Base-by-base conservation (phyloP, 1,284 basidiomycete genomes). In the Malassezia japonica region DNA sequence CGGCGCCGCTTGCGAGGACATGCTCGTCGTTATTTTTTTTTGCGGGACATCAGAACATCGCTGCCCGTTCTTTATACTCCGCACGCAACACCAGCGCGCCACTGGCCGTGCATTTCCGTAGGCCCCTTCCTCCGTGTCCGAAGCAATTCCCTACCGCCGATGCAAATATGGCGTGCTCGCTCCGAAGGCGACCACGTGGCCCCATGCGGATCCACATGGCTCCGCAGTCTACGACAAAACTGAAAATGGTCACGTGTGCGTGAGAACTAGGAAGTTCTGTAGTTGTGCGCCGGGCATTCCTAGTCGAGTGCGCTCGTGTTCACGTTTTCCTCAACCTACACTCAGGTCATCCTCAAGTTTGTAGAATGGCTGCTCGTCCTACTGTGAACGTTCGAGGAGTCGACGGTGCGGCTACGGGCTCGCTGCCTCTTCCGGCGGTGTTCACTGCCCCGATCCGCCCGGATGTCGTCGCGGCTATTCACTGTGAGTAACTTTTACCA, bases 371-470 rank as follows among this genome's bases (percentile, higher is more conserved):
- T 34, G 47, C 56, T 45, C 52, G 48, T 48, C 50, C 54, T 44
- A 56, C 70, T 61, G 68, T 72, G 45, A 69, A 67, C 64, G 67
- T 72, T 48, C 68, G 70, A 54, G 68, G 68, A 49, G 59, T 61
- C 55, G 67, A 72, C 57, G 70, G 70, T 87, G 83, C 66, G 50
- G 80, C 86, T 56, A 86, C 87, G 46, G 80, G 82, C 76, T 92
- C 90, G 52, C 82, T 94, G 58, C 85, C 90, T 56, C 84, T 95
- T 72, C 92, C 92, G 58, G 88, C 89, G 71, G 94, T 99, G 75
- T 81, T 99, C 75, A 91, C 89, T 73, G 94, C 91, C 44, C 92
- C 94, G 71, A 96, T 99, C 79, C 83, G 92, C 78, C 83, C 92
- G 74, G 92, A 99, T 82, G 90, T 99, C 61, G 91, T 99, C 68